Percentiles rank a stretch among this genome's conserved stretches.
Evolutionary conservation across 2,329 filamentous ascomycete genomes (phyloP).

Genomic region (Arthrinium phaeospermum): DNA sequence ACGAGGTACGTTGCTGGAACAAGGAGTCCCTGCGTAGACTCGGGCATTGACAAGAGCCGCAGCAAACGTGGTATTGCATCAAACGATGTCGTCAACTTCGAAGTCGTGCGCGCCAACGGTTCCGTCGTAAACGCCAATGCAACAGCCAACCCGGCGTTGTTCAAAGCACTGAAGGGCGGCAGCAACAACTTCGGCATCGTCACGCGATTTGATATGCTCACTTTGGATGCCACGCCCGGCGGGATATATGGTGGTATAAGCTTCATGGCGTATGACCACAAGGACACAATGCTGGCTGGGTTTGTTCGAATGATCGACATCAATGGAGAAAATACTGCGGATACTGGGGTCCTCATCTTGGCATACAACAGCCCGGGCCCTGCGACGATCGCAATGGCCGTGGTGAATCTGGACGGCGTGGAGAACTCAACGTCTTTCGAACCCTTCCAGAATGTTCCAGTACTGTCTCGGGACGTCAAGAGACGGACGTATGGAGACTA

Average conservation of each 20-base stretch:
- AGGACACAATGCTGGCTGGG: background rate
- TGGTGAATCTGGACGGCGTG: background rate
- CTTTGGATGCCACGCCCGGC: background rate
- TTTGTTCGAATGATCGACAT: background rate
- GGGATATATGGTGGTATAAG: background rate
- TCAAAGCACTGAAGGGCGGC: conserved; percentile 4
- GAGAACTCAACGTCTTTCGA: background rate
- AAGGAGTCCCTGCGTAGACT: background rate
- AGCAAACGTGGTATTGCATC: background rate
- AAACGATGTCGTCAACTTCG: background rate
- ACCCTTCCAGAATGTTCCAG: background rate
- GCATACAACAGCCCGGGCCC: background rate
- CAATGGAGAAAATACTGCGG: background rate
- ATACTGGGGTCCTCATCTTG: background rate
- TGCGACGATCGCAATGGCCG: background rate
- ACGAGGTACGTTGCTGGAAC: background rate
- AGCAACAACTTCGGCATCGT: conserved; percentile 16
- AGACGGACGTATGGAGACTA: background rate
- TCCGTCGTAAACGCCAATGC: conserved; percentile 4
- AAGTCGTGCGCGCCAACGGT: conserved; percentile 3
- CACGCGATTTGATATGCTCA: background rate
- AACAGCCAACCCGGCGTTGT: background rate
- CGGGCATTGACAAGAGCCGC: background rate
- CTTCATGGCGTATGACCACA: background rate
- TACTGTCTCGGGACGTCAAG: background rate